A percentile compares a stretch with the other conserved stretches of the same genome.
Conservation (phyloP, 2,329 filamentous ascomycete species). For the Pseudofabraea citricarpa region DNA sequence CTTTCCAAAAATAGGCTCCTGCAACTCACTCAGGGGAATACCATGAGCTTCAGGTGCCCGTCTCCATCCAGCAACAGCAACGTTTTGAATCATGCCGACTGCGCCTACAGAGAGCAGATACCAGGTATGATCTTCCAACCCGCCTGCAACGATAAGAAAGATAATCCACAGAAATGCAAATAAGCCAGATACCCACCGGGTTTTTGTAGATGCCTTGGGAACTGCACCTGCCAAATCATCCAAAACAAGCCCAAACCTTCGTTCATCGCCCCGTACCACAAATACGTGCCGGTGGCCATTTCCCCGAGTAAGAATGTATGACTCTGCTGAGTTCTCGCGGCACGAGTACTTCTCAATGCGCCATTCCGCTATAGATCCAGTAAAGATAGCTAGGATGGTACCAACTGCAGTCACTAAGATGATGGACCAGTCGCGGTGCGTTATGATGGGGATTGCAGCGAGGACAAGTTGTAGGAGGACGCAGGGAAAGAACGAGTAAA, state of each 20-base stretch:
- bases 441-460: constrained; percentile 9
- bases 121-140: constrained; percentile 33
- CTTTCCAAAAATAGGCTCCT: neutral
- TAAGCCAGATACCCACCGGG: constrained; percentile 11
- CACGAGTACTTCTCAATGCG: constrained; percentile 38
- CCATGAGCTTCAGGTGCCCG: constrained; percentile 24
- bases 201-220: neutral
- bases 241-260: too few relatives aligned
- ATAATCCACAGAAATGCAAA: constrained; percentile 33
- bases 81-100: constrained; percentile 36
- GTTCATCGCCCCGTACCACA: too few relatives aligned
- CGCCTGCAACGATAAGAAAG: constrained; percentile 35
- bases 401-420: constrained; percentile 34
- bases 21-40: constrained; percentile 3
- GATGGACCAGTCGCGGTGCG: constrained; percentile 21
- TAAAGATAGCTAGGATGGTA: constrained; percentile 30
- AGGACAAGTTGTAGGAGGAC: constrained; percentile 13
- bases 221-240: neutral
- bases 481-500: constrained; percentile 19
- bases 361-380: constrained; percentile 37
- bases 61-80: constrained; percentile 28
- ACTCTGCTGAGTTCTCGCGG: constrained; percentile 23
- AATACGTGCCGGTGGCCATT: constrained; percentile 33
- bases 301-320: constrained; percentile 31
- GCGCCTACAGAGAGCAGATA: constrained; percentile 35